phyloP scores from a whole-genome alignment of 805 yeast genomes.

The Tetrapisispora fleetii region DNA sequence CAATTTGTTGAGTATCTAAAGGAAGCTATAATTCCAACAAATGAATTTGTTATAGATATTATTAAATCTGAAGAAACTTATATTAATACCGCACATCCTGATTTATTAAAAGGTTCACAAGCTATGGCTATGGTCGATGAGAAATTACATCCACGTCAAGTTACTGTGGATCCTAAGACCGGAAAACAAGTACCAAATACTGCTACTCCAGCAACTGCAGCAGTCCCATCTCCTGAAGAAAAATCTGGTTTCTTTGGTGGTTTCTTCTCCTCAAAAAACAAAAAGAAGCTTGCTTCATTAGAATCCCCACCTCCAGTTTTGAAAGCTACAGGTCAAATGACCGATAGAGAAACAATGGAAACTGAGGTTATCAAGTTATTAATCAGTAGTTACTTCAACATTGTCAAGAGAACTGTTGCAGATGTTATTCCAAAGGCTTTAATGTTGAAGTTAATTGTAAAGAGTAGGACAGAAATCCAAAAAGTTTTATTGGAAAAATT shows the following conservation, averaged over 20 bases:
- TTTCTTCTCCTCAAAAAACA: slow-evolving; percentile 83
- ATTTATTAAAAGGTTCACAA: slow-evolving; percentile 84
- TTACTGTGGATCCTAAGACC: slow-evolving; percentile 77
- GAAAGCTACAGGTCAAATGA: slow-evolving; percentile 81
- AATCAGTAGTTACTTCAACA: slow-evolving; percentile 81
- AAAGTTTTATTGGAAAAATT: slow-evolving; percentile 79
- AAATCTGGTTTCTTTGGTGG: slow-evolving; percentile 90
- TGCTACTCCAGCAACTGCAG: slow-evolving; percentile 20
- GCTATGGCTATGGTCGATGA: slow-evolving; percentile 91
- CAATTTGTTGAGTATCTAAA: slow-evolving; percentile 73
- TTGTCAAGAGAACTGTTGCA: slow-evolving; percentile 87
- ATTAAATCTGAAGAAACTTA: slow-evolving; percentile 84
- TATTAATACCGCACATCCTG: slow-evolving; percentile 97
- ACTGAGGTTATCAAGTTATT: slow-evolving; percentile 93
- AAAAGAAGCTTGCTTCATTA: slow-evolving; percentile 88
- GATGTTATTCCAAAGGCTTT: slow-evolving; percentile 93
- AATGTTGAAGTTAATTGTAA: slow-evolving; percentile 81
- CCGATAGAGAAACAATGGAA: slow-evolving; percentile 93
- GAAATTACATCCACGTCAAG: slow-evolving; percentile 61
- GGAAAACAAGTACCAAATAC: slow-evolving; percentile 63
- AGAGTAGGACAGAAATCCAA: slow-evolving; percentile 81
- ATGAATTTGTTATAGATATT: slow-evolving; percentile 71
- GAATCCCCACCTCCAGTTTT: slow-evolving; percentile 96
- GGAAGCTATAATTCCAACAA: slow-evolving; percentile 74
- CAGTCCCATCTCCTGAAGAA: slow-evolving; percentile 28